phyloP scores from a whole-genome alignment of 2,329 filamentous ascomycete species.

The Sphaerostilbella broomeana region DNA sequence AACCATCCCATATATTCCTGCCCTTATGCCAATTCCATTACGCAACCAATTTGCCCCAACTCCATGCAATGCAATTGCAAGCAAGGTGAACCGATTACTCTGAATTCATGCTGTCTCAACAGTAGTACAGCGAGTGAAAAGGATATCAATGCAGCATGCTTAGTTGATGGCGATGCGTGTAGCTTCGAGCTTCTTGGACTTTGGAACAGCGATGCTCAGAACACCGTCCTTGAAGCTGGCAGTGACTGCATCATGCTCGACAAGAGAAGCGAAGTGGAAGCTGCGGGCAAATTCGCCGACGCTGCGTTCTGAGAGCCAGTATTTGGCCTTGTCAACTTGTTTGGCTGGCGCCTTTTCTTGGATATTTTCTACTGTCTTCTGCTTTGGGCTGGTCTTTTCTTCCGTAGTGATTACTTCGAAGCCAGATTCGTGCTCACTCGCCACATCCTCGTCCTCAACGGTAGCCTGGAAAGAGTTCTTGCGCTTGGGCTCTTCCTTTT shows the following conservation, averaged over 20 bases:
- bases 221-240: conserved; percentile 61
- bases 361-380: no score
- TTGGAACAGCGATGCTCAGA: conserved; percentile 58
- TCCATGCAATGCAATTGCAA: not conserved
- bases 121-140: no score
- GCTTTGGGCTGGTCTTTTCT: conserved; percentile 17
- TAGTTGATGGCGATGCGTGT: conserved; percentile 51
- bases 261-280: conserved; percentile 59
- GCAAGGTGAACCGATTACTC: no score
- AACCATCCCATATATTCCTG: not conserved
- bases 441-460: conserved; percentile 55
- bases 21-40: not conserved
- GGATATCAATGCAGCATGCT: no score
- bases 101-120: not conserved
- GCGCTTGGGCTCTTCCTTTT: conserved; percentile 30
- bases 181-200: conserved; percentile 53
- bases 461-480: conserved; percentile 47
- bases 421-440: conserved; percentile 23
- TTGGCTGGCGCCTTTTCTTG: conserved; percentile 22
- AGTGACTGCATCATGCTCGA: conserved; percentile 56
- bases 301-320: conserved; percentile 64
- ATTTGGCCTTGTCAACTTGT: conserved; percentile 45
- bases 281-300: conserved; percentile 61
- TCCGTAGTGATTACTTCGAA: conserved; percentile 20
- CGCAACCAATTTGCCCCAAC: not conserved